These are phyloP conservation scores for Blastobotrys petasosporus DNA, from an alignment of 1,139 yeast species.

Conservation along the genomic window DNA sequence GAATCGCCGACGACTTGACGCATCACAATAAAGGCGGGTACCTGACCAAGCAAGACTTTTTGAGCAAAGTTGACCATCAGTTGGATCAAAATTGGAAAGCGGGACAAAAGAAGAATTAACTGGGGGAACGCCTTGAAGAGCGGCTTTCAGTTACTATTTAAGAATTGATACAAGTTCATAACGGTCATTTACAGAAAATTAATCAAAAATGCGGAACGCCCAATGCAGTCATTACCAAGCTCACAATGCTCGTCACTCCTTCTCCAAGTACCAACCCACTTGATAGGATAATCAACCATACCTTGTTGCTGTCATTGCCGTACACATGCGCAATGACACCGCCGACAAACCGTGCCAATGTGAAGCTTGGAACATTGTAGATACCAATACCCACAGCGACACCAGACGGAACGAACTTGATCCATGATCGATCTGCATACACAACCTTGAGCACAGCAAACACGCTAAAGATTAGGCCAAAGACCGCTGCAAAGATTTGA, in stretches of 20 bases:
- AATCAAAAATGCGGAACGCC: constrained; percentile 42
- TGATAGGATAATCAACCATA: constrained; percentile 76
- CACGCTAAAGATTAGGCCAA: constrained; percentile 63
- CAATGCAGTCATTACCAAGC: constrained; percentile 69
- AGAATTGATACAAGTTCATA: not conserved
- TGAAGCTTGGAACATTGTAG: constrained; percentile 88
- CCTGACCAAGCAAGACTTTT: constrained; percentile 85
- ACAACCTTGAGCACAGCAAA: constrained; percentile 48
- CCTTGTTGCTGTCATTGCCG: constrained; percentile 34
- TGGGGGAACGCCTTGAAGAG: not conserved
- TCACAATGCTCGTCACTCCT: constrained; percentile 77
- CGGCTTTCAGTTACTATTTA: not conserved
- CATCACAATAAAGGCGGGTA: constrained; percentile 75
- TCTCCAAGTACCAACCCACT: constrained; percentile 93
- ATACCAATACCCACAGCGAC: constrained; percentile 97
- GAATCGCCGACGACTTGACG: constrained; percentile 74
- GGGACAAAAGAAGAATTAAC: constrained; percentile 3
- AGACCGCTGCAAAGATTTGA: constrained; percentile 52
- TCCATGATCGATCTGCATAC: constrained; percentile 35
- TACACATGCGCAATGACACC: constrained; percentile 53
- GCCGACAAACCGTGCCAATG: constrained; percentile 87
- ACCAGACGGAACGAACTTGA: constrained; percentile 76
- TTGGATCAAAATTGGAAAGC: constrained; percentile 39
- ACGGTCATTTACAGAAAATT: not conserved
- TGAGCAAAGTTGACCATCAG: constrained; percentile 65